A percentile compares a stretch with the other conserved stretches of the same genome.
These are phyloP conservation scores for Ambrosiella beaveri DNA, from an alignment of 2,329 filamentous ascomycete species.

Conservation along the genomic window DNA sequence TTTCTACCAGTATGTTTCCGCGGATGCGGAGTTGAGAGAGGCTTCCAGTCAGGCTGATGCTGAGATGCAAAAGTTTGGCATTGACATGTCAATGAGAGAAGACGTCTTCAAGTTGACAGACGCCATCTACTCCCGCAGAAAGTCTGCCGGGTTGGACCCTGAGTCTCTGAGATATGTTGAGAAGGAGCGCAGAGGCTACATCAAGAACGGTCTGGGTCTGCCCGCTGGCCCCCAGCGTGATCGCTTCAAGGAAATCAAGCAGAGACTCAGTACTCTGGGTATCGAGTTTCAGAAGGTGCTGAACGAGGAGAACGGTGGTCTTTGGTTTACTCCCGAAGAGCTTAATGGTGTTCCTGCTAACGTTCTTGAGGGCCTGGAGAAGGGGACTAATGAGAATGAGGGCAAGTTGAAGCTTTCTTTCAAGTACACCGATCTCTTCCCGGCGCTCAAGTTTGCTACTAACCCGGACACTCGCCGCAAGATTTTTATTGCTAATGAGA, in stretches of 20 bases:
- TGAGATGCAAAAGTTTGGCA: slow-evolving; percentile 57
- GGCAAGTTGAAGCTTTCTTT: slow-evolving; percentile 60
- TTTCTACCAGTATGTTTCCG: slow-evolving; percentile 68
- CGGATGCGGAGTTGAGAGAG: slow-evolving; percentile 49
- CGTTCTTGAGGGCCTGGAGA: slow-evolving; percentile 48
- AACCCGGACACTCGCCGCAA: slow-evolving; percentile 50
- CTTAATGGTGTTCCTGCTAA: slow-evolving; percentile 60
- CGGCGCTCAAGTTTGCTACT: slow-evolving; percentile 59
- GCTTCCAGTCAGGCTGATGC: slow-evolving; percentile 62
- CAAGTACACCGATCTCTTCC: slow-evolving; percentile 72
- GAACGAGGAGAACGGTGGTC: slow-evolving; percentile 65
- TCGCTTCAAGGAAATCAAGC: slow-evolving; percentile 75
- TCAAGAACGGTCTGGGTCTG: slow-evolving; percentile 57
- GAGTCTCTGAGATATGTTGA: slow-evolving; percentile 58
- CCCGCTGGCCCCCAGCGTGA: slow-evolving; percentile 53
- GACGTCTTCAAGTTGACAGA: slow-evolving; percentile 57
- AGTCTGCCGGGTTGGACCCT: slow-evolving; percentile 39
- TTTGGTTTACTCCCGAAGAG: slow-evolving; percentile 62
- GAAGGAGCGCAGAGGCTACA: slow-evolving; percentile 61
- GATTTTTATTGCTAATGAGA: slow-evolving; percentile 59
- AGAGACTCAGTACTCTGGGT: slow-evolving; percentile 54
- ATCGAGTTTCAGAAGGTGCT: slow-evolving; percentile 66
- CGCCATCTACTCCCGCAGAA: slow-evolving; percentile 33
- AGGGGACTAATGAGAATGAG: slow-evolving; percentile 54
- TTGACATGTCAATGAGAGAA: slow-evolving; percentile 66